phyloP scores from a whole-genome alignment of 495 filamentous ascomycete species.

The Neurospora sp. region DNA sequence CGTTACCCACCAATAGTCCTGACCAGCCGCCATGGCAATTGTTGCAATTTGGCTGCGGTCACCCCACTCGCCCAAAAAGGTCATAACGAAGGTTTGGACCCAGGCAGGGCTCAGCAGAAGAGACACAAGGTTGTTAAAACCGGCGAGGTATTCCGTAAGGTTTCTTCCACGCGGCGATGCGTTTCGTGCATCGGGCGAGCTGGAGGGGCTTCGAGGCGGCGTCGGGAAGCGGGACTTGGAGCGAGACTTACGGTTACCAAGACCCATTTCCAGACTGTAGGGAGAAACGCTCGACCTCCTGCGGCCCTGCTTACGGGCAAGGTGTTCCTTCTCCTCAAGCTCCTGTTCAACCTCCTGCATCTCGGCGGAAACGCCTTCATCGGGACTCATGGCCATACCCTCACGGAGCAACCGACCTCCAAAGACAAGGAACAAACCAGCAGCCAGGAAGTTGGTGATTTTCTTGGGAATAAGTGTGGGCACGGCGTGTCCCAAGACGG shows the following conservation, averaged over 20 bases:
- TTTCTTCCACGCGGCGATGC: slow-evolving; percentile 28
- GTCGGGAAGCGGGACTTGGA: slow-evolving; percentile 51
- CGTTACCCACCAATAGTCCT: slow-evolving; percentile 99
- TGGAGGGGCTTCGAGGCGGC: slow-evolving; percentile 49
- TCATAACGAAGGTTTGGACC: slow-evolving; percentile 99
- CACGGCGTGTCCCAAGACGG: slow-evolving; percentile 87
- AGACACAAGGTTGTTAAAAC: slow-evolving; percentile 78
- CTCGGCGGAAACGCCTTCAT: slow-evolving; percentile 85
- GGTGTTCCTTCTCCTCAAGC: slow-evolving; percentile 84
- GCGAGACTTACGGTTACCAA: slow-evolving; percentile 45
- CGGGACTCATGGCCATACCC: slow-evolving; percentile 74
- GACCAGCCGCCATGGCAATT: slow-evolving; percentile 96
- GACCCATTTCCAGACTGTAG: slow-evolving; percentile 56
- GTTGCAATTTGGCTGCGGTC: slow-evolving; percentile 97
- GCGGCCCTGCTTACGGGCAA: slow-evolving; percentile 44
- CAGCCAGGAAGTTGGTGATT: slow-evolving; percentile 78
- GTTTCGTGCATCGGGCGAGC: slow-evolving; percentile 42
- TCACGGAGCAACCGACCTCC: slow-evolving; percentile 78
- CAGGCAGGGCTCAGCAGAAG: slow-evolving; percentile 87
- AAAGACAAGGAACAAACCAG: slow-evolving; percentile 78
- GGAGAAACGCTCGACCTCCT: slow-evolving; percentile 49
- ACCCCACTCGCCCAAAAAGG: slow-evolving; percentile 96
- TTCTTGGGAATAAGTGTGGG: slow-evolving; percentile 83
- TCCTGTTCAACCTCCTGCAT: slow-evolving; percentile 97
- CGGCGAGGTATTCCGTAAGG: slow-evolving; percentile 32